Conservation (phyloP, 1,284 basidiomycete species). For the Apiotrichum gracile region DNA sequence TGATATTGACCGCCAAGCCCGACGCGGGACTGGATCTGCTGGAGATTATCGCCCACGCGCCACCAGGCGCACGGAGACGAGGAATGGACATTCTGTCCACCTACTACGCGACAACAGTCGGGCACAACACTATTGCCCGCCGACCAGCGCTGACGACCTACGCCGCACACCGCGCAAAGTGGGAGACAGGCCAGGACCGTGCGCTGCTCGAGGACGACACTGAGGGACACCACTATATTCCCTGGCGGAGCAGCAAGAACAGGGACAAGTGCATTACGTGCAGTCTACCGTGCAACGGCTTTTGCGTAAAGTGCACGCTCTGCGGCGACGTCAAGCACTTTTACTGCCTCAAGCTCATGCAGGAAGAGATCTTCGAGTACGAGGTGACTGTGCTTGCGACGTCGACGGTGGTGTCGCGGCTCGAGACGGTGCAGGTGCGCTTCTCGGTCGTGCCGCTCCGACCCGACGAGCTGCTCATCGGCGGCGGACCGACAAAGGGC, state of each 20-base stretch:
- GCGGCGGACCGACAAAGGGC: slow-evolving; percentile 7
- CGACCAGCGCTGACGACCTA: slow-evolving; percentile 30
- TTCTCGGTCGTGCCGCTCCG: slow-evolving; percentile 24
- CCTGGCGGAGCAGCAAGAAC: slow-evolving; percentile 23
- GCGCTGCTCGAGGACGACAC: slow-evolving; percentile 28
- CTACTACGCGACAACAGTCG: slow-evolving; percentile 62
- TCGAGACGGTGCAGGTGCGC: slow-evolving; percentile 17
- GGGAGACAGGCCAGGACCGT: slow-evolving; percentile 34
- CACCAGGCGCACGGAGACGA: slow-evolving; percentile 52
- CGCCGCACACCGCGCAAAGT: slow-evolving; percentile 21
- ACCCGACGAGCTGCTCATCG: slow-evolving; percentile 24
- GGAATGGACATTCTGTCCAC: slow-evolving; percentile 57
- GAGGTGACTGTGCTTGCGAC: slow-evolving; percentile 16
- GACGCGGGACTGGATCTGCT: slow-evolving; percentile 65
- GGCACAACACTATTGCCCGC: slow-evolving; percentile 53
- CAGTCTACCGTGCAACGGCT: slow-evolving; percentile 24
- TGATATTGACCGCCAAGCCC: slow-evolving; percentile 58
- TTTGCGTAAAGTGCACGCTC: slow-evolving; percentile 30
- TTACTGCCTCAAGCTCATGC: slow-evolving; percentile 23
- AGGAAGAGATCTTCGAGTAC: slow-evolving; percentile 22
- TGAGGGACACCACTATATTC: slow-evolving; percentile 31
- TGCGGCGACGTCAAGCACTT: slow-evolving; percentile 31
- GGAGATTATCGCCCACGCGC: slow-evolving; percentile 62
- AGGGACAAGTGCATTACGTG: slow-evolving; percentile 19
- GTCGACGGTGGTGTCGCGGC: background rate